These are phyloP conservation scores for Psidium friedrichsthalianum DNA, from an alignment of 345 rosid genomes.

Conservation along the genomic window DNA sequence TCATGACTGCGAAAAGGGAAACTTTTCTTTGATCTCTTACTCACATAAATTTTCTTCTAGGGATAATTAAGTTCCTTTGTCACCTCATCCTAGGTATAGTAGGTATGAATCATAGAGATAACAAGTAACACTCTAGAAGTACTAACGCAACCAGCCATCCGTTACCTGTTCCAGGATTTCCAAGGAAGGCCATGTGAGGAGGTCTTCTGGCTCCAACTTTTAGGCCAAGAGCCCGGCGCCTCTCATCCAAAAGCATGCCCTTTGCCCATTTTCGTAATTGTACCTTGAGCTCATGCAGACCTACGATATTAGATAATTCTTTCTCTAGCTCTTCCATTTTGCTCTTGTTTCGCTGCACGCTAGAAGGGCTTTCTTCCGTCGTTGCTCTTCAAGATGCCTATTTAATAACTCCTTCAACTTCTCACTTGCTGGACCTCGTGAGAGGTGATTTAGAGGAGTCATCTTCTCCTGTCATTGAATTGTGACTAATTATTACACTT, in stretches of 20 bases:
- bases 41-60: neutral
- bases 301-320: slow-evolving; percentile 65
- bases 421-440: slow-evolving; percentile 67
- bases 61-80: neutral
- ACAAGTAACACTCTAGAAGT: neutral
- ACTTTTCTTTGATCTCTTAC: neutral
- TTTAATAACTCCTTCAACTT: slow-evolving; percentile 49
- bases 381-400: slow-evolving; percentile 68
- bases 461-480: slow-evolving; percentile 56
- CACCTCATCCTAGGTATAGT: neutral
- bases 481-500: neutral
- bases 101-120: neutral
- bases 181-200: slow-evolving; percentile 98
- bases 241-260: slow-evolving; percentile 98
- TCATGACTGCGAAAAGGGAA: neutral
- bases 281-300: slow-evolving; percentile 69
- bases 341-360: slow-evolving; percentile 70
- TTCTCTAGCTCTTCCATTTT: slow-evolving; percentile 86
- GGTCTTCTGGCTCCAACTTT: slow-evolving; percentile 80
- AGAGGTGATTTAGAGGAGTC: slow-evolving; percentile 89
- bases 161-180: slow-evolving; percentile 95
- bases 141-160: neutral
- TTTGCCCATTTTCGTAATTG: slow-evolving; percentile 95
- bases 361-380: slow-evolving; percentile 66
- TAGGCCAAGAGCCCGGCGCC: slow-evolving; percentile 80